These are phyloP conservation scores for Suillus decipiens DNA, from an alignment of 768 basidiomycete genomes.

Conservation along the genomic window DNA sequence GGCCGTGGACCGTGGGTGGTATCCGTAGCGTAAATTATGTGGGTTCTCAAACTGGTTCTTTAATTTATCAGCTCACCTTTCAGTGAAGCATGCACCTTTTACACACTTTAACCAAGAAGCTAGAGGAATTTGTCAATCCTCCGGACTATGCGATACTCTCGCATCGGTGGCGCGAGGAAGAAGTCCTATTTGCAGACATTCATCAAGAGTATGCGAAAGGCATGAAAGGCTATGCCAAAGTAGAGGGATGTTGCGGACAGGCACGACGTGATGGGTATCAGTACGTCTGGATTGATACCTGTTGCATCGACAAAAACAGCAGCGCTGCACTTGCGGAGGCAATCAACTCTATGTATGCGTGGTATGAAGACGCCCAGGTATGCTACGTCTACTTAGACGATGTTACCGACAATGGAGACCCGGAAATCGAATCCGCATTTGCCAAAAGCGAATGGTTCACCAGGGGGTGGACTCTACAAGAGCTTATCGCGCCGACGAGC, in stretches of 20 bases:
- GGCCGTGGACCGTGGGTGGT: neutral
- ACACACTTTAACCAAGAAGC: slow-evolving; percentile 1
- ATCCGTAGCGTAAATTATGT: neutral
- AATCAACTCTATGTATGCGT: slow-evolving; percentile 18
- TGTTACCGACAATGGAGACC: slow-evolving; percentile 4
- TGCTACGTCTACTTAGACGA: slow-evolving; percentile 19
- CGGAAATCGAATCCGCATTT: neutral
- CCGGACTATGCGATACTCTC: slow-evolving; percentile 17
- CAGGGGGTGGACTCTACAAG: slow-evolving; percentile 15
- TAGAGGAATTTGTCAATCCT: slow-evolving; percentile 9
- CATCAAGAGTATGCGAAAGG: neutral
- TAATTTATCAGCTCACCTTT: neutral
- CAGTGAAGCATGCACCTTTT: slow-evolving; percentile 11
- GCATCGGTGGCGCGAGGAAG: slow-evolving; percentile 13
- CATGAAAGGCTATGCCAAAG: slow-evolving; percentile 11
- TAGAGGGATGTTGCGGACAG: slow-evolving; percentile 8
- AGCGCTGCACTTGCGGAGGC: slow-evolving; percentile 18
- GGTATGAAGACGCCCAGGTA: slow-evolving; percentile 19
- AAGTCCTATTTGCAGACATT: slow-evolving; percentile 10
- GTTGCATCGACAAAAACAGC: slow-evolving; percentile 19
- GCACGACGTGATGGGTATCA: slow-evolving; percentile 12
- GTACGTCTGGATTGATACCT: slow-evolving; percentile 18
- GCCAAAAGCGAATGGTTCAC: slow-evolving; percentile 17
- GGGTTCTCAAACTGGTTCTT: neutral
- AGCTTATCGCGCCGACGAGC: slow-evolving; percentile 17